Evolutionary conservation across 257 asterid species (phyloP).

Genomic region (Scutellaria baicalensis): DNA sequence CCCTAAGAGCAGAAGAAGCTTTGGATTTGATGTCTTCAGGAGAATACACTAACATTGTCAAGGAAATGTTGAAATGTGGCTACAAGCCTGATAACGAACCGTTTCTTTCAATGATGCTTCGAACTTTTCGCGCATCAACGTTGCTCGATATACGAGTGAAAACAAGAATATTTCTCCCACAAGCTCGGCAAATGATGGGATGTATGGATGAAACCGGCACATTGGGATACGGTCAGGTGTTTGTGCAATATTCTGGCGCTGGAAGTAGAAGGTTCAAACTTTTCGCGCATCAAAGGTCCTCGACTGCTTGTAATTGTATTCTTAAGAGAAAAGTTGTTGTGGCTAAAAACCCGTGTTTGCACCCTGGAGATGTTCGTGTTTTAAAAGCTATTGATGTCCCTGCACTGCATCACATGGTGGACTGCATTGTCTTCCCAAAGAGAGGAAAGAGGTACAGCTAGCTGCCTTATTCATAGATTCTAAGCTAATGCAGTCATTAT

Average conservation of each 20-base stretch:
- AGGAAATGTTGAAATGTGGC: slow-evolving; percentile 80
- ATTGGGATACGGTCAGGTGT: slow-evolving; percentile 81
- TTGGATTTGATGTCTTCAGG: slow-evolving; percentile 83
- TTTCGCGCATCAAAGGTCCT: too few species aligned
- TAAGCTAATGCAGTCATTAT: not conserved
- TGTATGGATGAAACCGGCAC: slow-evolving; percentile 79
- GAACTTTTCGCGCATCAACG: slow-evolving; percentile 60
- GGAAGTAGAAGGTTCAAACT: slow-evolving; percentile 19
- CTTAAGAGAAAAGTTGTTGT: slow-evolving; percentile 52
- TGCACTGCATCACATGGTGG: slow-evolving; percentile 74
- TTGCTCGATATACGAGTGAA: slow-evolving; percentile 57
- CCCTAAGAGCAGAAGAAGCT: slow-evolving; percentile 65
- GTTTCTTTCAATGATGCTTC: slow-evolving; percentile 84
- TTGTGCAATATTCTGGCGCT: slow-evolving; percentile 55
- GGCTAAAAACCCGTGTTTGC: slow-evolving; percentile 94
- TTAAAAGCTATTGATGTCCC: slow-evolving; percentile 54
- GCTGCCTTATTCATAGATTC: not conserved
- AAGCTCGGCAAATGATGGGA: slow-evolving; percentile 83
- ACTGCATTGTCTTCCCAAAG: slow-evolving; percentile 80
- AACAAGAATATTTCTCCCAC: slow-evolving; percentile 61
- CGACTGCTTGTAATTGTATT: slow-evolving; percentile 9
- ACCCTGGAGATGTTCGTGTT: slow-evolving; percentile 93
- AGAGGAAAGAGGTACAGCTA: slow-evolving; percentile 77
- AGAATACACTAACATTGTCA: slow-evolving; percentile 64
- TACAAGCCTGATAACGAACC: slow-evolving; percentile 83